These are phyloP conservation scores for Teunomyces tritomae DNA, from an alignment of 805 yeast species.

Conservation along the genomic window DNA sequence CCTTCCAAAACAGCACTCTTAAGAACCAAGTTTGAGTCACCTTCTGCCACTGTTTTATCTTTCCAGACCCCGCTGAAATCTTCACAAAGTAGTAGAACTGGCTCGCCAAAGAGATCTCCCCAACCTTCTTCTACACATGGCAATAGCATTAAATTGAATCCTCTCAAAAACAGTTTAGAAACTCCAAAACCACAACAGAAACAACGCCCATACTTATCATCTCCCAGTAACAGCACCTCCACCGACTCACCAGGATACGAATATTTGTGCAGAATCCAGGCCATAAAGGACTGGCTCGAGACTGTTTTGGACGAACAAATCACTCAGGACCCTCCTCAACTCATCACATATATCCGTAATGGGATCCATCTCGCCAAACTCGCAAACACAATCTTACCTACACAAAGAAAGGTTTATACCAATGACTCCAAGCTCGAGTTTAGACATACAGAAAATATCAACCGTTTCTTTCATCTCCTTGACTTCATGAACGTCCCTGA, in stretches of 20 bases:
- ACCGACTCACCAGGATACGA: conserved; percentile 54
- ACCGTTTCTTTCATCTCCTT: conserved; percentile 70
- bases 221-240: conserved; percentile 28
- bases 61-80: conserved; percentile 34
- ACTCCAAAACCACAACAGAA: conserved; percentile 9
- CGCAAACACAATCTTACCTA: conserved; percentile 69
- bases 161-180: conserved; percentile 11
- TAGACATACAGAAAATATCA: conserved; percentile 90
- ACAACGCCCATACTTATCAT: conserved; percentile 21
- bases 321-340: conserved; percentile 51
- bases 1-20: conserved; percentile 27
- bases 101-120: conserved; percentile 11
- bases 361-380: conserved; percentile 85
- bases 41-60: conserved; percentile 42
- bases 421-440: conserved; percentile 64
- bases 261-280: conserved; percentile 75
- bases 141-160: conserved; percentile 3
- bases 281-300: conserved; percentile 82
- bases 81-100: conserved; percentile 16
- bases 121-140: neutral
- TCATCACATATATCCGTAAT: conserved; percentile 69
- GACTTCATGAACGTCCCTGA: conserved; percentile 77
- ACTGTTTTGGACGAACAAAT: conserved; percentile 55
- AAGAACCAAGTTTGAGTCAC: conserved; percentile 35
- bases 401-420: conserved; percentile 53